These are phyloP conservation scores for Dioscorea cayenensis DNA, from an alignment of 116 monocot species.

Conservation along the genomic window DNA sequence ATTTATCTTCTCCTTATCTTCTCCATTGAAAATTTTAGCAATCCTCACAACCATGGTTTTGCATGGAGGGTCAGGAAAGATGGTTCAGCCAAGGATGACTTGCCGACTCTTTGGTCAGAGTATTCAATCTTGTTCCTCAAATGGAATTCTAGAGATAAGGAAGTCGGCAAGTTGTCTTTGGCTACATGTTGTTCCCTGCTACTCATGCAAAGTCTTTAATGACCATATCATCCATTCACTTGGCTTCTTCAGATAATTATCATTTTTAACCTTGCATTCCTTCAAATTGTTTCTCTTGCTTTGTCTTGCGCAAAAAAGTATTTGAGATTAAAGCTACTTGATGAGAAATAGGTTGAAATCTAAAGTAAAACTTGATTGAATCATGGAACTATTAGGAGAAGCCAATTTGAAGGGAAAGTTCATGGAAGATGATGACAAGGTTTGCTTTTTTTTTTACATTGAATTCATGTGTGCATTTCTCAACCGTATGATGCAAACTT, in stretches of 20 bases:
- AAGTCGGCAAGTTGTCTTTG: constrained; percentile 85
- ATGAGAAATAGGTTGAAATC: too few relatives aligned
- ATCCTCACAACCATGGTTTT: constrained; percentile 28
- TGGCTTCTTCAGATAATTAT: too few relatives aligned
- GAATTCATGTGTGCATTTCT: neutral
- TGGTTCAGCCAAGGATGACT: constrained; percentile 97
- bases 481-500: neutral
- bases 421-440: too few relatives aligned
- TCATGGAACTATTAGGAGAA: neutral
- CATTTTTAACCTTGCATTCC: too few relatives aligned
- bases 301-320: too few relatives aligned
- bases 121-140: neutral
- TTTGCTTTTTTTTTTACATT: neutral
- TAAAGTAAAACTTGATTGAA: neutral
- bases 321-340: too few relatives aligned
- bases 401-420: too few relatives aligned
- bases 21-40: constrained; percentile 2
- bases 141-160: neutral
- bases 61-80: constrained; percentile 57
- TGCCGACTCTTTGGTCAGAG: constrained; percentile 39
- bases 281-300: too few relatives aligned
- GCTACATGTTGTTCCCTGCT: constrained; percentile 69
- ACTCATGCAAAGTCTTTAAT: constrained; percentile 47
- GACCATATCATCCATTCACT: constrained; percentile 8
- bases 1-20: neutral